phyloP scores from a whole-genome alignment of 306 rosid genomes.

The Myrica gale region DNA sequence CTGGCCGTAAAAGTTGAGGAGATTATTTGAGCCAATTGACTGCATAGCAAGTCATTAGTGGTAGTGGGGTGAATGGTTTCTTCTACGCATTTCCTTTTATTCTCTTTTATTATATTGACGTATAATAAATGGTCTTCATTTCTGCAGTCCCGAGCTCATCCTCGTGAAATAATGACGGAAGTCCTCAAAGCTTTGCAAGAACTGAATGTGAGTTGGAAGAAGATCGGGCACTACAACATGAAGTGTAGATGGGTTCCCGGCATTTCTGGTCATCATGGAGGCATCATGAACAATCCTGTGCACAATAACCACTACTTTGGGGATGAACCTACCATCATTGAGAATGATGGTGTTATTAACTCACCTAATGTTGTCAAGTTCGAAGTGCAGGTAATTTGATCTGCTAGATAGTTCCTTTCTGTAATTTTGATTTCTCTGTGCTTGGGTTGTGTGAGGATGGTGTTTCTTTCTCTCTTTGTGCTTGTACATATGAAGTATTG shows the following conservation, averaged over 20 bases:
- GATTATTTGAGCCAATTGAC: background rate
- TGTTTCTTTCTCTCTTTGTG: background rate
- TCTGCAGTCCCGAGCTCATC: conserved; percentile 78
- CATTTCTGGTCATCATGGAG: conserved; percentile 56
- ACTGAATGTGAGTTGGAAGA: conserved; percentile 87
- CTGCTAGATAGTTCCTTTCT: background rate
- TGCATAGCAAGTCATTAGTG: background rate
- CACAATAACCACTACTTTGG: conserved; percentile 52
- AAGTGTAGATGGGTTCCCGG: conserved; percentile 78
- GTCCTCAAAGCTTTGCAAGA: conserved; percentile 92
- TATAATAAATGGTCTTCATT: conserved; percentile 23
- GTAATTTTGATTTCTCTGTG: background rate
- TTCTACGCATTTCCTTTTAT: background rate
- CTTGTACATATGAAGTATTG: background rate
- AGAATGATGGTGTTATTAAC: conserved; percentile 49
- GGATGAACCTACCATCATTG: conserved; percentile 55
- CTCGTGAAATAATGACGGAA: conserved; percentile 93
- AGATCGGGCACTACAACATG: conserved; percentile 95
- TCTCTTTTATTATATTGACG: conserved; percentile 26
- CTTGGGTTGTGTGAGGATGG: background rate
- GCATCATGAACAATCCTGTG: conserved; percentile 55
- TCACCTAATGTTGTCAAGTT: conserved; percentile 76
- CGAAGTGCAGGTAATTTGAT: conserved; percentile 77
- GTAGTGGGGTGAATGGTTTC: background rate
- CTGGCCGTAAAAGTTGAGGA: conserved; percentile 4